Evolutionary conservation across 1,139 yeast genomes (phyloP).

Genomic region (Sugiyamaella xylanicola): DNA sequence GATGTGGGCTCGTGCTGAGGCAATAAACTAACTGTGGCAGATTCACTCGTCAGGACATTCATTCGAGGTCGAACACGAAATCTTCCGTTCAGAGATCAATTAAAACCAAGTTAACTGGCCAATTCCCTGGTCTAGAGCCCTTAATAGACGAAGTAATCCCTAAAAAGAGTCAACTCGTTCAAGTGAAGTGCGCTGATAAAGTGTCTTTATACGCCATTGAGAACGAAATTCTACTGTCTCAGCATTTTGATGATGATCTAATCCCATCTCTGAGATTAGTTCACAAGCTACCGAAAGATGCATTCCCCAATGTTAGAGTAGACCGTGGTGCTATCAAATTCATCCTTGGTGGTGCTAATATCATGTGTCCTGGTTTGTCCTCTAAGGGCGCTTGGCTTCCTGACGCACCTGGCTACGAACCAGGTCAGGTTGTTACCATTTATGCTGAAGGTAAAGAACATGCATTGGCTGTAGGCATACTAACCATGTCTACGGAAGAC

Average conservation of each 20-base stretch:
- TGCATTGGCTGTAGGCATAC: constrained; percentile 86
- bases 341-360: constrained; percentile 90
- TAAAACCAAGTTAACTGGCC: constrained; percentile 68
- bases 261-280: constrained; percentile 77
- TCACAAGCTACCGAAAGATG: constrained; percentile 55
- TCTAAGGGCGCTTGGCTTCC: constrained; percentile 88
- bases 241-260: constrained; percentile 76
- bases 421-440: constrained; percentile 72
- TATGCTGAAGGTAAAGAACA: constrained; percentile 92
- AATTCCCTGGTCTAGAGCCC: constrained; percentile 71
- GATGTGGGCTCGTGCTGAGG: too few relatives aligned
- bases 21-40: neutral
- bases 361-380: constrained; percentile 97
- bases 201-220: constrained; percentile 77
- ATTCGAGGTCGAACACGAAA: constrained; percentile 87
- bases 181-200: constrained; percentile 87
- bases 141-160: constrained; percentile 83
- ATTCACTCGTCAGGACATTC: constrained; percentile 82
- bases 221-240: constrained; percentile 73
- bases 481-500: constrained; percentile 87
- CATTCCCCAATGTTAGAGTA: constrained; percentile 85
- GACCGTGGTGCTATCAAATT: constrained; percentile 97
- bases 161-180: constrained; percentile 82
- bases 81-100: constrained; percentile 89
- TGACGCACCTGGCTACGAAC: constrained; percentile 51